Evolutionary conservation across 768 basidiomycete species (phyloP), one percentile per base, ranked within the genome.

Genomic region (Suillus occidentalis): DNA sequence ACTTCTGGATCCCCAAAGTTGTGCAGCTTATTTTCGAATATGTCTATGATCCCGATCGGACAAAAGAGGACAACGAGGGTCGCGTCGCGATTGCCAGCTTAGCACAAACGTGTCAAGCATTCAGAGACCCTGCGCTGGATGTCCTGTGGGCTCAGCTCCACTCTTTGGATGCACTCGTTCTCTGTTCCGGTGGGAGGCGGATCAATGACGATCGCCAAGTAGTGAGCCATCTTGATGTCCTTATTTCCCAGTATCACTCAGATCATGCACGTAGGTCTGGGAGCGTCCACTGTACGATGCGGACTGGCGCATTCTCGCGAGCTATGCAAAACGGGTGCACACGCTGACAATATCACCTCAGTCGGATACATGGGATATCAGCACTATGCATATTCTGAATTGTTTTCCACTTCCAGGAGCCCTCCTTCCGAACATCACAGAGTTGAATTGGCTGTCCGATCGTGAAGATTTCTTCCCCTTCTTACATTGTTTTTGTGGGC

Each of bases 391-490:
- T 28, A 16, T 31, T 10, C 18, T 52, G 9, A 31, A 18, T 28
- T 31, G 50, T 18, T 10, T 18, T 52, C 50, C 50, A 18, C 28
- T 53, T 53, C 52, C 28, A 10, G 52, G 28, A 10, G 68, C 73
- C 0, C 40, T 73, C 6, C 72, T 75, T 22, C 74, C 73, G 4
- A 75, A 67, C 18, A 68, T 74, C 34, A 70, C 56, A 0, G 65
- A 68, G 18, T 68, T 75, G 28, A 60, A 68, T 28, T 74, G 72
- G 73, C 2, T 53, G 18, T 52, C 50, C 9, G 9, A 53, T 31
- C 50, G 50, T 52, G 50, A 16, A 18, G 50, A 52, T 28, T 31
- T 31, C 28, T 52, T 52, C 50, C 50, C 50, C 6, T 31, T 52
- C 50, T 52, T 52, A 28, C 50, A 28, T 31, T 53, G 52, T 53